These are phyloP conservation scores for Diversispora eburnea DNA, from an alignment of 192 early-diverging fungal species.

Conservation along the genomic window DNA sequence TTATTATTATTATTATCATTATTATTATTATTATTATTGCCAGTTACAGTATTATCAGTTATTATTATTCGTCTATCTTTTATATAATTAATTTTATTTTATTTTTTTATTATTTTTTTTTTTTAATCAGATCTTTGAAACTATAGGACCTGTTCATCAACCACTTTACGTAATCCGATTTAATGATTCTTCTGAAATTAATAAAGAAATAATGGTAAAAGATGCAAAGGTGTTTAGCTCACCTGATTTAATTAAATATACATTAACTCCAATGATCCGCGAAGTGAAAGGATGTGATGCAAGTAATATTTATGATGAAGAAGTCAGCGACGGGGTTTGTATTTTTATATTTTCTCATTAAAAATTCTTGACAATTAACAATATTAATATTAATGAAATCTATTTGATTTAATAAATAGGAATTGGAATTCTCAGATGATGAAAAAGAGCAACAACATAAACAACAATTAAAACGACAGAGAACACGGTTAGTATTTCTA, in stretches of 20 bases:
- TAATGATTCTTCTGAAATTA: constrained; percentile 59
- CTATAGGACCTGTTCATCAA: constrained; percentile 82
- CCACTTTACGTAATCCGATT: constrained; percentile 85
- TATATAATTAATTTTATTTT: no score
- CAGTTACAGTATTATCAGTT: no score
- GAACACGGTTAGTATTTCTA: neutral
- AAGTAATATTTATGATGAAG: constrained; percentile 91
- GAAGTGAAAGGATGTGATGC: constrained; percentile 84
- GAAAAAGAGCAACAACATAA: constrained; percentile 2
- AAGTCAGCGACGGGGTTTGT: constrained; percentile 53
- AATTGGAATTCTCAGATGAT: constrained; percentile 18
- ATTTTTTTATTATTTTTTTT: no score
- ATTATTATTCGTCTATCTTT: no score
- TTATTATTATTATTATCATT: no score
- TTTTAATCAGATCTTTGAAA: constrained; percentile 68
- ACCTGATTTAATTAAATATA: constrained; percentile 58
- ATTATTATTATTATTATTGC: no score
- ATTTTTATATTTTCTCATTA: neutral
- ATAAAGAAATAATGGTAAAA: constrained; percentile 37
- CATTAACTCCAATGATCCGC: constrained; percentile 62
- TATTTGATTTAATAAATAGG: neutral
- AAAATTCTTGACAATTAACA: neutral
- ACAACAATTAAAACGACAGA: neutral
- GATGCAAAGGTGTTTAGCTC: constrained; percentile 62
- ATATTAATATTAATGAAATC: neutral